Conservation (phyloP, 805 yeast species). For the Maudiozyma bulderi region DNA sequence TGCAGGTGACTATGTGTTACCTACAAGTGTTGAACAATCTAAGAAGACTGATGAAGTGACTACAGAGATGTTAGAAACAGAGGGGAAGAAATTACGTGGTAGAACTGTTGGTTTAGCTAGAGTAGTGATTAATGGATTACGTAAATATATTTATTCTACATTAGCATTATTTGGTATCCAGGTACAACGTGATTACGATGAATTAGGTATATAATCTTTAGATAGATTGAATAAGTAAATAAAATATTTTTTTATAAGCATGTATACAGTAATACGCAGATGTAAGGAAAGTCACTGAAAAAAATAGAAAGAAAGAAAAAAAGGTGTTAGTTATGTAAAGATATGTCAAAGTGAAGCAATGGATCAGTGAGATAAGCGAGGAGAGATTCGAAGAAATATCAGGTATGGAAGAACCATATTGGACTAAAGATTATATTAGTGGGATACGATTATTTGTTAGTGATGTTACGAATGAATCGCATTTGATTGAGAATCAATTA, state of each 20-base stretch:
- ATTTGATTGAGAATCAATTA: conserved; percentile 9
- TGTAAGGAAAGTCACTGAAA: too few relatives aligned
- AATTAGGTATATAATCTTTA: conserved; percentile 10
- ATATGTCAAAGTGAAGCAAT: too few relatives aligned
- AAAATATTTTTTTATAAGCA: too few relatives aligned
- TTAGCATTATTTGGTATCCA: conserved; percentile 58
- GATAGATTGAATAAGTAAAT: too few relatives aligned
- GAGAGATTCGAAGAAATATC: not conserved
- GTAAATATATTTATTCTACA: conserved; percentile 36
- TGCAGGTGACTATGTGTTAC: conserved; percentile 84
- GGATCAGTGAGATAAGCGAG: not conserved
- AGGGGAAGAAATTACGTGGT: conserved; percentile 24
- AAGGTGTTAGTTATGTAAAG: too few relatives aligned
- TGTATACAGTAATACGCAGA: too few relatives aligned
- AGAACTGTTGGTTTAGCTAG: conserved; percentile 61
- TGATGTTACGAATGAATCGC: conserved; percentile 13
- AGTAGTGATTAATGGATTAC: conserved; percentile 44
- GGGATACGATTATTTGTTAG: conserved; percentile 20
- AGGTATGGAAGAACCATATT: conserved; percentile 12
- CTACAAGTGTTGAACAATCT: conserved; percentile 33
- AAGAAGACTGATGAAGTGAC: conserved; percentile 25
- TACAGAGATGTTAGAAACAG: conserved; percentile 20
- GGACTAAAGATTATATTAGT: conserved; percentile 25
- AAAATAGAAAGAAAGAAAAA: too few relatives aligned
- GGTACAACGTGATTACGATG: conserved; percentile 47